A percentile compares a stretch with the other conserved stretches of the same genome.
These are phyloP conservation scores for Odonthalia washingtoniensis DNA, from an alignment of 31 red algal species.

Conservation along the genomic window DNA sequence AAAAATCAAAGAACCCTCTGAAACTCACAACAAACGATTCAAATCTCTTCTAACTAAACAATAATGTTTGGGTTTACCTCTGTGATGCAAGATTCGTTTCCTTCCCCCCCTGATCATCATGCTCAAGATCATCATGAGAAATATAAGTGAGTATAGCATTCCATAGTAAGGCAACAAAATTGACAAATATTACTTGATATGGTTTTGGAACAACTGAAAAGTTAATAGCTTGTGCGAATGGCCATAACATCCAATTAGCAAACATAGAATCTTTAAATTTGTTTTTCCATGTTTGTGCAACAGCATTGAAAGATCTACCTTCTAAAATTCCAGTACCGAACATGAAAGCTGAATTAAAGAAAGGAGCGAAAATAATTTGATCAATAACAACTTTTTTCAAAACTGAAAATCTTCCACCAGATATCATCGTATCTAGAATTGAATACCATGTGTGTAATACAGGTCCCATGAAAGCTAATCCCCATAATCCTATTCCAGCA, in stretches of 20 bases:
- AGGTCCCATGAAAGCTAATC: constrained; percentile 60
- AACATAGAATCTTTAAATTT: constrained; percentile 70
- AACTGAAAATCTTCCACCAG: constrained; percentile 52
- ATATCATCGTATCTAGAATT: constrained; percentile 49
- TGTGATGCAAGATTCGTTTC: no score
- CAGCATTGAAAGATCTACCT: constrained; percentile 53
- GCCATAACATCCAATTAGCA: constrained; percentile 94
- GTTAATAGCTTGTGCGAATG: constrained; percentile 85
- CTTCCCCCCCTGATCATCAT: no score
- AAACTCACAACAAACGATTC: no score
- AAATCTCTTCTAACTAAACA: no score
- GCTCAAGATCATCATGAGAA: no score
- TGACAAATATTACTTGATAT: constrained; percentile 84
- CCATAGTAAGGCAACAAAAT: constrained; percentile 86
- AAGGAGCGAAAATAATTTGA: constrained; percentile 70
- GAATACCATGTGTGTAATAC: constrained; percentile 71
- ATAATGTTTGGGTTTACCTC: no score
- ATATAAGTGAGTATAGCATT: constrained; percentile 74
- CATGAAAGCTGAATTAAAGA: constrained; percentile 70
- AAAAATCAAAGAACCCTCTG: no score
- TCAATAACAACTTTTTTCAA: constrained; percentile 56
- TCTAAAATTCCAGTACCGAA: constrained; percentile 57
- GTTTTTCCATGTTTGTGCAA: constrained; percentile 35
- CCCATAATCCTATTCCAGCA: constrained; percentile 54
- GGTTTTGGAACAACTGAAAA: constrained; percentile 78